phyloP scores from a whole-genome alignment of 169 alveolate genomes.

The Miamiensis avidus region DNA sequence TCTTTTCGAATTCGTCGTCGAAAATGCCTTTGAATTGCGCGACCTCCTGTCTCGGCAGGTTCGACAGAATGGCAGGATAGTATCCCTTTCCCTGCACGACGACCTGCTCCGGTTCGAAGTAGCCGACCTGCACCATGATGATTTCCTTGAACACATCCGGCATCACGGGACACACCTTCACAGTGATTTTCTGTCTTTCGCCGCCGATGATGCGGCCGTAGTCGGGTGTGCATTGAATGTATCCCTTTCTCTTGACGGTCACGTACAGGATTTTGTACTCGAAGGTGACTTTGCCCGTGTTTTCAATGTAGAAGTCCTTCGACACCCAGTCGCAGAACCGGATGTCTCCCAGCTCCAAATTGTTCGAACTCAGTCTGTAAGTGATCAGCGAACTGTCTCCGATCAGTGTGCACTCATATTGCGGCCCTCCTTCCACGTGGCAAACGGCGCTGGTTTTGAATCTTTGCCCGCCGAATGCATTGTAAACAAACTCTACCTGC shows the following conservation, averaged over 20 bases:
- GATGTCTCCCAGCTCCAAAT: constrained; percentile 89
- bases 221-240: constrained; percentile 83
- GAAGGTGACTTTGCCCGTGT: constrained; percentile 91
- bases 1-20: constrained; percentile 58
- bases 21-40: constrained; percentile 65
- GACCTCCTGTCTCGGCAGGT: constrained; percentile 84
- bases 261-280: constrained; percentile 84
- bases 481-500: constrained; percentile 86
- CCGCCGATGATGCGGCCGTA: constrained; percentile 88
- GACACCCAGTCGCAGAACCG: constrained; percentile 81
- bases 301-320: constrained; percentile 84
- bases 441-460: constrained; percentile 89
- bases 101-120: constrained; percentile 90
- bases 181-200: constrained; percentile 81
- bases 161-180: constrained; percentile 87
- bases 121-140: constrained; percentile 87
- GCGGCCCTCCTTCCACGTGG: constrained; percentile 94
- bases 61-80: constrained; percentile 84
- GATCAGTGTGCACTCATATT: constrained; percentile 85
- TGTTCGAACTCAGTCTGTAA: constrained; percentile 79
- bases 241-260: constrained; percentile 82
- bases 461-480: constrained; percentile 86
- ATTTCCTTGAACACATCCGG: constrained; percentile 85
- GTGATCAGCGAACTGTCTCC: constrained; percentile 88
- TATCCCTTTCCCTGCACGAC: constrained; percentile 88